A percentile compares a stretch with the other conserved stretches of the same genome.
phyloP scores from a whole-genome alignment of 148 eudicot genomes.

The Pharnaceum exiguum region DNA sequence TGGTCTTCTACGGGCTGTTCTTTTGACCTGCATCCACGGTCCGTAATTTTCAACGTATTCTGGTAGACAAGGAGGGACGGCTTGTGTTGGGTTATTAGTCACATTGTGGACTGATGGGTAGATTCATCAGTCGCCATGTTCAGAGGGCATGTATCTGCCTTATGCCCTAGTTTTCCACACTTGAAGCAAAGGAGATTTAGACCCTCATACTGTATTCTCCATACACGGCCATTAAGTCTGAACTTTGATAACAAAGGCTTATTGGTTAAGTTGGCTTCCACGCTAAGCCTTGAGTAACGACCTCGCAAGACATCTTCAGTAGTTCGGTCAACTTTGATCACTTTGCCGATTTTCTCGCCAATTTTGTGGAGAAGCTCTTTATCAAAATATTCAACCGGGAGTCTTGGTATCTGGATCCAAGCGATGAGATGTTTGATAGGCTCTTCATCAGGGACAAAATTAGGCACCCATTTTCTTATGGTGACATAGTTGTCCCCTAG shows the following conservation, averaged over 20 bases:
- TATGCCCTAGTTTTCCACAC: neutral
- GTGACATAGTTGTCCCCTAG: neutral
- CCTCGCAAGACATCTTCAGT: neutral
- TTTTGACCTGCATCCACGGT: no score
- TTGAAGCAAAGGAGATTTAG: neutral
- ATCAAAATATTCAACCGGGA: neutral
- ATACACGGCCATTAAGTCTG: neutral
- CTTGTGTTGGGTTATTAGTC: no score
- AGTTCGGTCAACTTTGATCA: neutral
- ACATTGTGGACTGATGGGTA: no score
- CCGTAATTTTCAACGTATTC: no score
- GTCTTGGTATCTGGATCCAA: neutral
- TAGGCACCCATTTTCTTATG: neutral
- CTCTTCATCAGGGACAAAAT: neutral
- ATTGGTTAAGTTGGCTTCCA: no score
- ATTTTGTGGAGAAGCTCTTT: neutral
- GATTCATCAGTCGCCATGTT: no score
- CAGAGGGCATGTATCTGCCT: neutral
- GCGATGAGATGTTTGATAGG: neutral
- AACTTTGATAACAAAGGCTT: neutral
- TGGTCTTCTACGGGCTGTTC: no score
- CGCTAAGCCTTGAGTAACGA: neutral
- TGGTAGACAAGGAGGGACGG: no score
- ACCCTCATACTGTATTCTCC: neutral
- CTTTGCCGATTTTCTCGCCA: neutral